Conservation (phyloP, 306 rosid genomes). For the Malus sylvestris region DNA sequence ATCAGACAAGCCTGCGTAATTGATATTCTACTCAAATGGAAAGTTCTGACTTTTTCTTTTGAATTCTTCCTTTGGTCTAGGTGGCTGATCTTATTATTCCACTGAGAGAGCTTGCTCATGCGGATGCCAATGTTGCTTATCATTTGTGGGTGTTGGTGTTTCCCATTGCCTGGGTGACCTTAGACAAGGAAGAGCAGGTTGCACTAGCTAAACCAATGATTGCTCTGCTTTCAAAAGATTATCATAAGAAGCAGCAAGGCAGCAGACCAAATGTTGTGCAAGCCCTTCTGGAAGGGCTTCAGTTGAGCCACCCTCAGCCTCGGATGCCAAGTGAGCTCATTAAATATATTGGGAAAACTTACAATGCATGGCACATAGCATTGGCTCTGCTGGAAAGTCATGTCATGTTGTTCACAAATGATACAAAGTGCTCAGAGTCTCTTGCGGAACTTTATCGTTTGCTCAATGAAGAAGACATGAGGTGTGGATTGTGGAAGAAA, state of each 20-base stretch:
- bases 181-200: constrained; percentile 91
- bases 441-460: constrained; percentile 94
- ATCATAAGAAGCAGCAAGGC: constrained; percentile 92
- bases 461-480: constrained; percentile 98
- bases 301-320: constrained; percentile 98
- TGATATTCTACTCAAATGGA: not conserved
- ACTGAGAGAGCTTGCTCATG: constrained; percentile 91
- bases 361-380: constrained; percentile 98
- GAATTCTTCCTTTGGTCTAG: constrained; percentile 26
- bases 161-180: constrained; percentile 97
- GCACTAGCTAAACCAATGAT: constrained; percentile 96
- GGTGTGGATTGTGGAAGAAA: constrained; percentile 98
- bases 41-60: not conserved
- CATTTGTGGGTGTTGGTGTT: constrained; percentile 99
- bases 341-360: constrained; percentile 92
- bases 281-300: constrained; percentile 98
- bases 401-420: constrained; percentile 79
- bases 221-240: constrained; percentile 83
- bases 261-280: constrained; percentile 96
- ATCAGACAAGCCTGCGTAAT: not conserved
- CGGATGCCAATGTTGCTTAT: constrained; percentile 95
- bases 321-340: constrained; percentile 99
- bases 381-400: constrained; percentile 95
- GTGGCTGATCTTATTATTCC: constrained; percentile 89
- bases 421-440: constrained; percentile 88